Conservation (phyloP, 2,329 filamentous ascomycete species). For the Apiospora rasikravindrae region DNA sequence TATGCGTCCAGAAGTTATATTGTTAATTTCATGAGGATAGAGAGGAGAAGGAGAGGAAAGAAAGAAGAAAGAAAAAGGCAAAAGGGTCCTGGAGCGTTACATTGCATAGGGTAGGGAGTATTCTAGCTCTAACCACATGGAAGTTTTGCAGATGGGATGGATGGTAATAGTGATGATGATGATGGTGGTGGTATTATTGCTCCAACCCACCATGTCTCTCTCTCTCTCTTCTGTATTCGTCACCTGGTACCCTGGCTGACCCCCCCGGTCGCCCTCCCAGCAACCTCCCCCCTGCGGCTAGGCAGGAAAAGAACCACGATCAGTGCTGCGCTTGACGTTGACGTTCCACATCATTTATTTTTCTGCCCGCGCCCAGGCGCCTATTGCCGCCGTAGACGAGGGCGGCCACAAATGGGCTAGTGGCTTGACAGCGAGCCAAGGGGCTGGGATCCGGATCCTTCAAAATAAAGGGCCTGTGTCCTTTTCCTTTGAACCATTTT, state of each 20-base stretch:
- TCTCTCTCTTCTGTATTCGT: neutral
- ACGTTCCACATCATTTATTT: neutral
- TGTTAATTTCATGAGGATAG: neutral
- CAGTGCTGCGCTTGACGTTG: conserved; percentile 5
- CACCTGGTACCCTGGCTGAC: conserved; percentile 8
- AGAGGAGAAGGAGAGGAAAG: neutral
- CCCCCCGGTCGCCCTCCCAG: neutral
- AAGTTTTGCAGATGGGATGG: neutral
- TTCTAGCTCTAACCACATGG: neutral
- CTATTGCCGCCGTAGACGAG: conserved; percentile 12
- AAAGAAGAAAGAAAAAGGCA: neutral
- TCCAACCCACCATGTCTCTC: neutral
- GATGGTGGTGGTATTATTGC: neutral
- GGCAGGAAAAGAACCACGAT: neutral
- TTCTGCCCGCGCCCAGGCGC: conserved; percentile 1
- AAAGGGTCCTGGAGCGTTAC: neutral
- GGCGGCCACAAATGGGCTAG: neutral
- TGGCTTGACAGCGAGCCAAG: conserved; percentile 11
- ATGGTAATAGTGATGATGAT: neutral
- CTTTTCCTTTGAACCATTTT: neutral
- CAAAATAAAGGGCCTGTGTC: neutral
- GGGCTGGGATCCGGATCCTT: conserved; percentile 6
- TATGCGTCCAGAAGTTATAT: neutral
- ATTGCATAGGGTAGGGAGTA: neutral
- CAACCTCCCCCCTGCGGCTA: neutral